Base-by-base conservation (phyloP, 331 rosid genomes). In the Malus hybrid region DNA sequence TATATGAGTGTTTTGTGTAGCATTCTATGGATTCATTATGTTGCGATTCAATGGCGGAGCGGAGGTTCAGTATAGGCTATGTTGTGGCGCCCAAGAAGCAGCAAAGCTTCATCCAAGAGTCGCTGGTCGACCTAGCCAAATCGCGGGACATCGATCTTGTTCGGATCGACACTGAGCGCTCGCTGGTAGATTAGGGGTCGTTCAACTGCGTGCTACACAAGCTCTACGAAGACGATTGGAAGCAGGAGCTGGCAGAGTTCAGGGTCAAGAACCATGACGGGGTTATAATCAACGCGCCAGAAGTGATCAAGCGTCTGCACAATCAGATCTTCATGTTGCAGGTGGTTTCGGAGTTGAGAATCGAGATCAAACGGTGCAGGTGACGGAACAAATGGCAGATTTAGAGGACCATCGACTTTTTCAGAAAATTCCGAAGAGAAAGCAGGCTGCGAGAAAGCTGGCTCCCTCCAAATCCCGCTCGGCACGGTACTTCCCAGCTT, bases 251-350 rank as follows among this genome's bases (percentile, higher is more conserved):
- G 50, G 81, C 62, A 10, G 86, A 90, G 0, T 91, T 90, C 59
- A 33, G 83, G 55, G 77, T 5, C 1, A 33, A 54, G 59, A 80
- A 86, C 84, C 98, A 97, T 9, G 85, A 85, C 74, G 97, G 87
- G 52, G 84, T 83, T 20, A 77, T 91, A 24, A 83, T 93, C 6
- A 97, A 93, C 80, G 77, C 93, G 0, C 96, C 96, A 0, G 97
- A 91, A 52, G 87, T 94, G 71, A 93, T 93, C 68, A 91, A 88
- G 87, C 74, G 93, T 68, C 94, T 93, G 10, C 98, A 93, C 79
- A 93, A 91, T 83, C 85, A 97, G 70, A 93, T 93, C 59, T 93
- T 97, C 22, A 93, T 93, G 98, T 86, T 93, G 54, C 97, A 91
- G 91, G 98, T 85, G 33, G 98, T 93, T 3, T 84, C 98, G 3